These are phyloP conservation scores for Pseudopyricularia cyperi DNA, from an alignment of 2,329 filamentous ascomycete genomes.

Conservation along the genomic window DNA sequence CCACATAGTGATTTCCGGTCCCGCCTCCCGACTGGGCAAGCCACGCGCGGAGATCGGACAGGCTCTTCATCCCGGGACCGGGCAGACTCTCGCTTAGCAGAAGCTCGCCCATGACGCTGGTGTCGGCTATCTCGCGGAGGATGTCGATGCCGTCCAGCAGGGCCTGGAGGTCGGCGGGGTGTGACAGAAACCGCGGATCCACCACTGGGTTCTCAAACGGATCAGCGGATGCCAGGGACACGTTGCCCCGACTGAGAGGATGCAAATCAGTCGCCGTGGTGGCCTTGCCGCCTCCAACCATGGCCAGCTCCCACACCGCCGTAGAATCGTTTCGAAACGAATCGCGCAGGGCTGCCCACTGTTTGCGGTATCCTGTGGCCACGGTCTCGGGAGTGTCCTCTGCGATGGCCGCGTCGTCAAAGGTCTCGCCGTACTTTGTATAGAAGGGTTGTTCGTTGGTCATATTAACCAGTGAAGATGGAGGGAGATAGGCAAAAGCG, in stretches of 20 bases:
- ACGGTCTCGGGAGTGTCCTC: neutral
- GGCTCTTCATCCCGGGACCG: conserved; percentile 14
- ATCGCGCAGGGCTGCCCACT: neutral
- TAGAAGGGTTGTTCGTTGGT: neutral
- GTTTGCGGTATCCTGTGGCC: neutral
- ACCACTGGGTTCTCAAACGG: conserved; percentile 19
- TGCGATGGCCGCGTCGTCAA: neutral
- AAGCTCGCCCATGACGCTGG: conserved; percentile 10
- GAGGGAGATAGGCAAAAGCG: neutral
- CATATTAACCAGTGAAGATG: neutral
- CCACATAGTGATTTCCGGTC: conserved; percentile 10
- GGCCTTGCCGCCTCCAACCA: conserved; percentile 18
- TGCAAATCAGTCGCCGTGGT: conserved; percentile 16
- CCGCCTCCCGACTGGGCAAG: conserved; percentile 17
- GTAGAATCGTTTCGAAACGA: neutral
- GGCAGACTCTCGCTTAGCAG: conserved; percentile 6
- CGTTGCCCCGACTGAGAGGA: conserved; percentile 23
- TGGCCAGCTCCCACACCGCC: conserved; percentile 3
- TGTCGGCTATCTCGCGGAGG: conserved; percentile 17
- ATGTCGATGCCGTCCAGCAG: conserved; percentile 20
- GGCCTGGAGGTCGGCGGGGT: conserved; percentile 23
- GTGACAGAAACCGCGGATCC: conserved; percentile 23
- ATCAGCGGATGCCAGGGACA: conserved; percentile 21
- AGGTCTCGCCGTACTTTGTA: neutral
- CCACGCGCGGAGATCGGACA: conserved; percentile 14